Evolutionary conservation across 331 rosid species (phyloP).

Genomic region (Malus hybrid): DNA sequence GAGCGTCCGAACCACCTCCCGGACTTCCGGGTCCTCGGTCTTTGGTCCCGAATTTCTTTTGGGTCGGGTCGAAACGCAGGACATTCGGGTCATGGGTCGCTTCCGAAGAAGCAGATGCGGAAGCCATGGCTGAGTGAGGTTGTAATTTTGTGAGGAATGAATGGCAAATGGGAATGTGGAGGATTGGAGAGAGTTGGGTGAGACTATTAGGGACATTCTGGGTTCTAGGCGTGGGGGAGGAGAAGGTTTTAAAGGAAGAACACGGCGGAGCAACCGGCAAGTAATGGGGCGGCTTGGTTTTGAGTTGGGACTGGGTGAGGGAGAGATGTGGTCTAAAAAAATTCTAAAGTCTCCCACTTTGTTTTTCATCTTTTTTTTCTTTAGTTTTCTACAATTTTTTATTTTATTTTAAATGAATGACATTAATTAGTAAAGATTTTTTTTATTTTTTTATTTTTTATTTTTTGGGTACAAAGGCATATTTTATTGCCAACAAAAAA

Average conservation of each 20-base stretch:
- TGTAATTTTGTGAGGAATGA: conserved; percentile 2
- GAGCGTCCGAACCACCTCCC: conserved; percentile 49
- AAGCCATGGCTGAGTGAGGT: conserved; percentile 22
- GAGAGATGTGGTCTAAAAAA: no score
- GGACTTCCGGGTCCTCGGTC: conserved; percentile 42
- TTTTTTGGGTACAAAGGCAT: no score
- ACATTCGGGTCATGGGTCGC: conserved; percentile 20
- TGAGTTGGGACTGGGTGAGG: neutral
- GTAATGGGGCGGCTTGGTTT: neutral
- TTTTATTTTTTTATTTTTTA: no score
- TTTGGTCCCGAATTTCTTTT: conserved; percentile 19
- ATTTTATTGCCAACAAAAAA: no score
- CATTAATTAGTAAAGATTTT: no score
- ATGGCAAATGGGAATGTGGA: conserved; percentile 13
- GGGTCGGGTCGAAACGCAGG: conserved; percentile 31
- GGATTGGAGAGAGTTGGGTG: conserved; percentile 13
- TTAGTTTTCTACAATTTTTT: no score
- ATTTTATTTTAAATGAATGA: no score
- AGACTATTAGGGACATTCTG: neutral
- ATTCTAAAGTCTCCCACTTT: no score
- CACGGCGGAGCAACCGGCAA: neutral
- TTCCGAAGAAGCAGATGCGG: conserved; percentile 3
- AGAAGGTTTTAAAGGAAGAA: neutral
- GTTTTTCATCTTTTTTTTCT: no score
- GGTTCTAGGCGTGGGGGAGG: neutral